phyloP scores from a whole-genome alignment of 2,329 filamentous ascomycete genomes.

The Alternaria conjuncta region DNA sequence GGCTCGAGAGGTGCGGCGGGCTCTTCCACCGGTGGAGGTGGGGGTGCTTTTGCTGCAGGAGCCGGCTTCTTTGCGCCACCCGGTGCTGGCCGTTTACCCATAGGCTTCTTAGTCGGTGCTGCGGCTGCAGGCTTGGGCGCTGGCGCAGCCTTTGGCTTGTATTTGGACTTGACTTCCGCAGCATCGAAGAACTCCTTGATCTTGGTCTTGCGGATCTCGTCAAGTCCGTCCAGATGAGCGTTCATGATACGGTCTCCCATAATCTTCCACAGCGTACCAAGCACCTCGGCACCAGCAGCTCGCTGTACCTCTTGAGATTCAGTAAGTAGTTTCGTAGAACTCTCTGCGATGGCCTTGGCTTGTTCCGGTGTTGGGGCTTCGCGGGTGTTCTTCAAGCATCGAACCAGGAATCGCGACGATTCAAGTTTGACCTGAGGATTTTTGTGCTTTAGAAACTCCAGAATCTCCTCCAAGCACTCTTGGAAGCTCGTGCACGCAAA shows the following conservation, averaged over 20 bases:
- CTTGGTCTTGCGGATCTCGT: conserved; percentile 94
- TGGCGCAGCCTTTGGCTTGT: conserved; percentile 81
- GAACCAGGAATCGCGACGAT: conserved; percentile 89
- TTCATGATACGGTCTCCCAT: conserved; percentile 97
- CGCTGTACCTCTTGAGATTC: conserved; percentile 87
- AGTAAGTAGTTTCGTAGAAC: conserved; percentile 84
- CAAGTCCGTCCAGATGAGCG: conserved; percentile 84
- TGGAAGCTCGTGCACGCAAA: conserved; percentile 72
- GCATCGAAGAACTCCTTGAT: conserved; percentile 90
- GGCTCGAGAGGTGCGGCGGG: conserved; percentile 64
- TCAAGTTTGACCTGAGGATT: conserved; percentile 98
- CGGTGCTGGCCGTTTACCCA: conserved; percentile 59
- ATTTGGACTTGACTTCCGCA: conserved; percentile 85
- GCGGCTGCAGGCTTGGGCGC: conserved; percentile 62
- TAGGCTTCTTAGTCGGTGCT: conserved; percentile 48
- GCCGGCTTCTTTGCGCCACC: conserved; percentile 61
- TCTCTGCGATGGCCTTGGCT: conserved; percentile 83
- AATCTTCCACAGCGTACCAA: conserved; percentile 98
- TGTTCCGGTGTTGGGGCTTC: conserved; percentile 86
- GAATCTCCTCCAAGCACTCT: conserved; percentile 90
- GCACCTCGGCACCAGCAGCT: conserved; percentile 86
- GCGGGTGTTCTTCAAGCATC: conserved; percentile 81
- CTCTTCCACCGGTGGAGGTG: conserved; percentile 50
- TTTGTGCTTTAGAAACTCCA: conserved; percentile 86
- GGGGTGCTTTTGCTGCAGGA: conserved; percentile 46